Evolutionary conservation across 2,329 filamentous ascomycete genomes (phyloP), one percentile per base, ranked within the genome.

Genomic region (Sporothrix schenckii): DNA sequence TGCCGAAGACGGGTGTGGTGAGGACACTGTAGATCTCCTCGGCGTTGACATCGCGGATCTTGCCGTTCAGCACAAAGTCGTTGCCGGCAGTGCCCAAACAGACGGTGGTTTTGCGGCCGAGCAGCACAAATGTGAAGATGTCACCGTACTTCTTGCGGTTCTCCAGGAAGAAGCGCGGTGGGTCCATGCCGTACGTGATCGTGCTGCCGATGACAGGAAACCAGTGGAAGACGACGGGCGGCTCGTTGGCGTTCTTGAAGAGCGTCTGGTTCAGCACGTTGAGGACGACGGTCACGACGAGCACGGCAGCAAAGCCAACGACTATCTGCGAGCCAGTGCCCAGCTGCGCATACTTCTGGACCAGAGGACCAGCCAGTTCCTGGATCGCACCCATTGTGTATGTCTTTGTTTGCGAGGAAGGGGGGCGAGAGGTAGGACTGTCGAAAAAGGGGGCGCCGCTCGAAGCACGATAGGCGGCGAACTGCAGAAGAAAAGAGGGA

Each of bases 171-270:
- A 97, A 98, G 67, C 84, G 85, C 77, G 92, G 94, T 19, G 94
- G 94, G 77, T 98, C 93, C 81, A 97, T 97, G 80, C 94, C 94
- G 82, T 98, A 99, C 58, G 88, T 92, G 76, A 98, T 85, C 72
- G 95, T 97, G 83, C 91, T 97, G 74, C 94, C 94, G 77, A 99
- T 86, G 75, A 97, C 81, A 71, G 92, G 92, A 77, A 94, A 85
- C 87, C 88, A 92, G 80, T 93, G 91, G 80, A 94, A 94, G 73
- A 94, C 91, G 71, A 94, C 76, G 0, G 92, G 92, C 41, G 92
- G 92, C 79, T 93, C 91, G 79, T 93, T 91, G 67, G 91, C 87
- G 76, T 93, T 94, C 82, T 88, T 92, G 83, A 93, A 88, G 73
- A 97, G 82, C 70, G 96, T 76, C 81, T 98, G 94, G 73, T 85